Evolutionary conservation across 768 basidiomycete species (phyloP).

Genomic region (Lactifluus echinatus): DNA sequence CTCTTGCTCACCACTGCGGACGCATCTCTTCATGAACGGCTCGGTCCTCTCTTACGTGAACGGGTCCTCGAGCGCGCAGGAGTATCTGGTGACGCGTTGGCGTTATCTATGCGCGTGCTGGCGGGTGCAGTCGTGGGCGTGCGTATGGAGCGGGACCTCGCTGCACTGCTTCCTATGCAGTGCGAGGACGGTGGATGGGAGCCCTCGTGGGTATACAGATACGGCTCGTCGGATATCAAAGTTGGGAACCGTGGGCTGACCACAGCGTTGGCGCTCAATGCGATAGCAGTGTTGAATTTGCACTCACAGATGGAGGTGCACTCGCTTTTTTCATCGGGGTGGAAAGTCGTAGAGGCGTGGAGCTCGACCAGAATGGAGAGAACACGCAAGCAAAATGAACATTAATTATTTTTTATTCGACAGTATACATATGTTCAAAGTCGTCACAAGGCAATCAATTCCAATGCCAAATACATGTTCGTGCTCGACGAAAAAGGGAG

Average conservation of each 20-base stretch:
- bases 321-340: too few relatives aligned
- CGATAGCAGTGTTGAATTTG: conserved; percentile 30
- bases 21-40: conserved; percentile 27
- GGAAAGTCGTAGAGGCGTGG: too few relatives aligned
- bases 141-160: conserved; percentile 36
- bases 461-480: too few relatives aligned
- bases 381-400: too few relatives aligned
- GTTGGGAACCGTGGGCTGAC: conserved; percentile 49
- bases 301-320: background rate
- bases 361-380: too few relatives aligned
- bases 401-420: too few relatives aligned
- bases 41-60: conserved; percentile 36
- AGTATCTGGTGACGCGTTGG: conserved; percentile 41
- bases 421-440: too few relatives aligned
- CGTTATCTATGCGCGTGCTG: conserved; percentile 48
- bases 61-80: conserved; percentile 44
- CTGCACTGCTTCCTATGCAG: conserved; percentile 39
- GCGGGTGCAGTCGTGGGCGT: conserved; percentile 36
- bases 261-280: conserved; percentile 46
- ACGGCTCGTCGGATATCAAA: conserved; percentile 37
- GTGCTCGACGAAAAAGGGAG: too few relatives aligned
- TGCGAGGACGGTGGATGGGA: conserved; percentile 49
- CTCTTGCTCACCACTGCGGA: conserved; percentile 33
- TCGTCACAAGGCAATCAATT: too few relatives aligned
- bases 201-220: conserved; percentile 49